A percentile compares a stretch with the other conserved stretches of the same genome.
These are phyloP conservation scores for Strigomonas culicis DNA, from an alignment of 208 protist genomes.

Conservation along the genomic window DNA sequence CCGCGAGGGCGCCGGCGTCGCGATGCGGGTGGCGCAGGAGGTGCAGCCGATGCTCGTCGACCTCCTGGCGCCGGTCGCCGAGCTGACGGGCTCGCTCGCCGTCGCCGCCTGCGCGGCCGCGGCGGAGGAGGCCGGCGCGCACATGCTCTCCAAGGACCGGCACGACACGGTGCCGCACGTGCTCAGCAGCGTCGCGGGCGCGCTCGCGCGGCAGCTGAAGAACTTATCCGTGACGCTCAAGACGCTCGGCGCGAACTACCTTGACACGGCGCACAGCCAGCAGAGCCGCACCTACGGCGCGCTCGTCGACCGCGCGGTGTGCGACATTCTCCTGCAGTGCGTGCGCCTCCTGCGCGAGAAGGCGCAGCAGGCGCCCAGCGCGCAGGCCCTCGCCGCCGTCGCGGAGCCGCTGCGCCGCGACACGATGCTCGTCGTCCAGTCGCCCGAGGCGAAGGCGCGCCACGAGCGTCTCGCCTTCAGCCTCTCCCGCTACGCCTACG, in stretches of 20 bases:
- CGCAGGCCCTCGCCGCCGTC: neutral
- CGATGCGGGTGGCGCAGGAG: conserved; percentile 46
- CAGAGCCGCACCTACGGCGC: conserved; percentile 30
- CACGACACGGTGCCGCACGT: conserved; percentile 18
- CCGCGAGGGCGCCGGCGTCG: conserved; percentile 19
- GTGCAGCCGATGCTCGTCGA: conserved; percentile 77
- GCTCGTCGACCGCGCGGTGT: conserved; percentile 36
- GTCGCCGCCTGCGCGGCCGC: conserved; percentile 34
- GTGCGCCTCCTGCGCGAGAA: neutral
- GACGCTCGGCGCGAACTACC: conserved; percentile 60
- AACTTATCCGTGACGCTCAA: conserved; percentile 55
- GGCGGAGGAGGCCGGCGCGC: conserved; percentile 28
- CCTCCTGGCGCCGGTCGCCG: conserved; percentile 38
- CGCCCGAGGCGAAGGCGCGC: conserved; percentile 9
- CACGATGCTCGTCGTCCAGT: neutral
- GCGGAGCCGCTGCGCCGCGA: conserved; percentile 1
- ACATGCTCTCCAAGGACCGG: conserved; percentile 1
- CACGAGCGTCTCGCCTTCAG: conserved; percentile 19
- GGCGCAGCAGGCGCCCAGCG: conserved; percentile 3
- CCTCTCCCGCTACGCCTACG: conserved; percentile 24
- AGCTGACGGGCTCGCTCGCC: conserved; percentile 37
- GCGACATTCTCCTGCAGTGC: conserved; percentile 19
- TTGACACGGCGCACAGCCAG: conserved; percentile 40
- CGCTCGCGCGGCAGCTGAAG: conserved; percentile 47
- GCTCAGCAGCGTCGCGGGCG: conserved; percentile 13